These are phyloP conservation scores for Pleurotus sapidus DNA, from an alignment of 768 basidiomycete genomes.

Conservation along the genomic window DNA sequence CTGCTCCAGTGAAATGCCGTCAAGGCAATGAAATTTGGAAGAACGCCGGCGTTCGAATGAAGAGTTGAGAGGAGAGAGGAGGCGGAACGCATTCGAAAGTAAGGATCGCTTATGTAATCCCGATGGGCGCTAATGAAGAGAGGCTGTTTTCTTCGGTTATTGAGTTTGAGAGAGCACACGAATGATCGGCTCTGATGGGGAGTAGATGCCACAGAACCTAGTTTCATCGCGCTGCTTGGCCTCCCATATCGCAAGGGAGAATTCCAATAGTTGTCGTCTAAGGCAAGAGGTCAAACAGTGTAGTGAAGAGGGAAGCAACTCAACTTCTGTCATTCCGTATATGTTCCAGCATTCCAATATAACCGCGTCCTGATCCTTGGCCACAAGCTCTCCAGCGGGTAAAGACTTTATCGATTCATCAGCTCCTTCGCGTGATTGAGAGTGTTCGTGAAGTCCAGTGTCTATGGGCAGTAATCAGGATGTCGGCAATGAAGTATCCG, in stretches of 20 bases:
- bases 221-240: slow-evolving; percentile 44
- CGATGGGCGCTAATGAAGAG: too few species aligned
- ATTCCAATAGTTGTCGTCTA: slow-evolving; percentile 55
- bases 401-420: slow-evolving; percentile 49
- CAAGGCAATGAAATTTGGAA: background rate
- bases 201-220: slow-evolving; percentile 76
- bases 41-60: slow-evolving; percentile 5
- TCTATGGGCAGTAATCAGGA: slow-evolving; percentile 34
- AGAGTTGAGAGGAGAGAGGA: background rate
- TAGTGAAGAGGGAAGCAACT: slow-evolving; percentile 9
- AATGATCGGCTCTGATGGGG: slow-evolving; percentile 33
- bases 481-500: slow-evolving; percentile 29
- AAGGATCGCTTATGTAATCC: too few species aligned
- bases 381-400: slow-evolving; percentile 70
- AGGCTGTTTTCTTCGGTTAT: background rate
- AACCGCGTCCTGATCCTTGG: slow-evolving; percentile 68
- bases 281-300: too few species aligned
- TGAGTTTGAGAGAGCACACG: background rate
- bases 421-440: slow-evolving; percentile 58
- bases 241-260: slow-evolving; percentile 40
- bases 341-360: slow-evolving; percentile 63
- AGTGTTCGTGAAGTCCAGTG: slow-evolving; percentile 64
- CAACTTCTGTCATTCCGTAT: slow-evolving; percentile 64
- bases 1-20: slow-evolving; percentile 6
- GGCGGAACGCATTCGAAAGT: background rate